These are phyloP conservation scores for Gossypium trilobum DNA, from an alignment of 441 rosid species.

Conservation along the genomic window DNA sequence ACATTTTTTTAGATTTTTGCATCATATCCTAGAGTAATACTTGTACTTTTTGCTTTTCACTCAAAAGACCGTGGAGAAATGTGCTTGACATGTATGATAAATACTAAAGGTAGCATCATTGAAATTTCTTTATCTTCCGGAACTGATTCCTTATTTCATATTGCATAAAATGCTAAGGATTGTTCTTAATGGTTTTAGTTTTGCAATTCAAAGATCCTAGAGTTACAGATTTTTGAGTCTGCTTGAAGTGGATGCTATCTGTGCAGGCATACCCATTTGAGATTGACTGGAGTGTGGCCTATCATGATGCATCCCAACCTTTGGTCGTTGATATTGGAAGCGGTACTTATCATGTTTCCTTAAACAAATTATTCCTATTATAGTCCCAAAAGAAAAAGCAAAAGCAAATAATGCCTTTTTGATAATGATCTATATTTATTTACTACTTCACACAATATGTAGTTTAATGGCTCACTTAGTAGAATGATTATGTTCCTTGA, in stretches of 20 bases:
- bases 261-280: slow-evolving; percentile 56
- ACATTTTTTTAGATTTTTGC: neutral
- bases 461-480: neutral
- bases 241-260: slow-evolving; percentile 13
- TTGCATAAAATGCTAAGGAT: neutral
- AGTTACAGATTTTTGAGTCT: neutral
- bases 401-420: neutral
- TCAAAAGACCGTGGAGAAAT: neutral
- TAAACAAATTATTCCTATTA: neutral
- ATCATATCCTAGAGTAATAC: neutral
- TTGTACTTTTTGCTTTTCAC: neutral
- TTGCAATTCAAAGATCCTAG: neutral
- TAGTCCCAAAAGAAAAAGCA: neutral
- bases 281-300: slow-evolving; percentile 47
- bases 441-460: neutral
- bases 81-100: slow-evolving; percentile 1
- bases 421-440: neutral
- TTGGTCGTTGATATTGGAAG: slow-evolving; percentile 69
- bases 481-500: neutral
- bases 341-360: slow-evolving; percentile 27
- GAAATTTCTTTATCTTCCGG: neutral
- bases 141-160: neutral
- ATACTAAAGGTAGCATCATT: slow-evolving; percentile 2
- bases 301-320: slow-evolving; percentile 36
- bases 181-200: neutral